These are phyloP conservation scores for Pseudogymnoascus sp. DNA, from an alignment of 2,329 filamentous ascomycete genomes.

Conservation along the genomic window DNA sequence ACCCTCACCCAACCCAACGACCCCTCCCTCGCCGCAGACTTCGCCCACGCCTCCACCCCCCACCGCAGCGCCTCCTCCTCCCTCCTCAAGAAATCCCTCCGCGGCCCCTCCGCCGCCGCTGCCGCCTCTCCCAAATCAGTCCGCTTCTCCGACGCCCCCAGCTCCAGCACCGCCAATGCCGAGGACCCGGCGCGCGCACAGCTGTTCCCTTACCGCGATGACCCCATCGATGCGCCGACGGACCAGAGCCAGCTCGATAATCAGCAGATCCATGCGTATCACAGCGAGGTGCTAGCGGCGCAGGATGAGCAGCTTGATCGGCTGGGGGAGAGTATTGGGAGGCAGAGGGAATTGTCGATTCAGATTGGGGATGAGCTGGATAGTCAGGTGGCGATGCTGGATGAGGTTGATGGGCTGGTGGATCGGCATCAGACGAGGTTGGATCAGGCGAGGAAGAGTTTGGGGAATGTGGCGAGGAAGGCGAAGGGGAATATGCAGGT, in stretches of 20 bases:
- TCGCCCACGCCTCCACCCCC: conserved; percentile 49
- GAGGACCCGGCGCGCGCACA: conserved; percentile 46
- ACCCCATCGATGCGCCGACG: conserved; percentile 40
- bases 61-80: conserved; percentile 33
- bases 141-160: conserved; percentile 67
- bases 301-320: conserved; percentile 91
- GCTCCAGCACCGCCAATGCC: conserved; percentile 30
- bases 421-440: conserved; percentile 74
- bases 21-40: conserved; percentile 55
- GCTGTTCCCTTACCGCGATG: conserved; percentile 65
- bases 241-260: conserved; percentile 55
- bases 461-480: conserved; percentile 65
- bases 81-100: conserved; percentile 37
- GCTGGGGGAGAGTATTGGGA: conserved; percentile 75
- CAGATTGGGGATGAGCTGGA: conserved; percentile 96
- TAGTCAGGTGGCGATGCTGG: conserved; percentile 77
- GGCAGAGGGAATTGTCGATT: conserved; percentile 87
- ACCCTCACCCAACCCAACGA: conserved; percentile 29
- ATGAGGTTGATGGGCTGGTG: conserved; percentile 77
- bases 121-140: conserved; percentile 59
- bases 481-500: conserved; percentile 82
- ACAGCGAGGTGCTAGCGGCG: conserved; percentile 70
- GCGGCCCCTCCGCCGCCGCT: conserved; percentile 25
- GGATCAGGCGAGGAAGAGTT: conserved; percentile 62
- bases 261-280: conserved; percentile 78